A percentile compares a stretch with the other conserved stretches of the same genome.
Evolutionary conservation across 2,329 filamentous ascomycete genomes (phyloP).

Genomic region (Teratosphaeria pseudoeucalypti): DNA sequence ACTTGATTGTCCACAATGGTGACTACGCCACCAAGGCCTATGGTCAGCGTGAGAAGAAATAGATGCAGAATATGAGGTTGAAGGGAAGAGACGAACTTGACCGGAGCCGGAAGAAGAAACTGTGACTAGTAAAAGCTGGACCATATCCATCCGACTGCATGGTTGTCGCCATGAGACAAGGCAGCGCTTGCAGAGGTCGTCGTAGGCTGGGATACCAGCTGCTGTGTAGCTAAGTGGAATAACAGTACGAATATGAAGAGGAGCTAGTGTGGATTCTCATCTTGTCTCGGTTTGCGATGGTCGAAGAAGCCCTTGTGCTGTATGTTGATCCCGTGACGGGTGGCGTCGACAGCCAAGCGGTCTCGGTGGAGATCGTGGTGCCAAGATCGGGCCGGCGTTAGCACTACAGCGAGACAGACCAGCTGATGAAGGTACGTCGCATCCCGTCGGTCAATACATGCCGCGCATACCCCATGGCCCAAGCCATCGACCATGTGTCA

Average conservation of each 20-base stretch:
- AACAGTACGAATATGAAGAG: neutral
- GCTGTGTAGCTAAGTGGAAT: neutral
- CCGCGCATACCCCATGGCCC: neutral
- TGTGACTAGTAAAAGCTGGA: neutral
- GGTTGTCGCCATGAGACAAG: neutral
- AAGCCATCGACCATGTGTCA: neutral
- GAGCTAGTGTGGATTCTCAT: neutral
- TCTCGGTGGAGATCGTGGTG: neutral
- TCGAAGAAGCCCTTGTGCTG: neutral
- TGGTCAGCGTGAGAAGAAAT: conserved; percentile 47
- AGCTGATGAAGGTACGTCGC: neutral
- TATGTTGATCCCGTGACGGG: neutral
- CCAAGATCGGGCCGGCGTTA: neutral
- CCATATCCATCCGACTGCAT: neutral
- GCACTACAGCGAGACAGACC: neutral
- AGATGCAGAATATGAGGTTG: neutral
- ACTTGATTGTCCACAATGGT: conserved; percentile 80
- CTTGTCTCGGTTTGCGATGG: neutral
- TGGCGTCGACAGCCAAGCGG: neutral
- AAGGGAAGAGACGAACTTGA: neutral
- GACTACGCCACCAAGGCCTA: conserved; percentile 95
- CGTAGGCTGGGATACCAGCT: neutral
- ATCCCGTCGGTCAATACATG: too few species aligned
- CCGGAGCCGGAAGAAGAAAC: neutral
- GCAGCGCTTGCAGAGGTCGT: neutral